Evolutionary conservation across 306 rosid genomes (phyloP).

Genomic region (Coriaria nepalensis): DNA sequence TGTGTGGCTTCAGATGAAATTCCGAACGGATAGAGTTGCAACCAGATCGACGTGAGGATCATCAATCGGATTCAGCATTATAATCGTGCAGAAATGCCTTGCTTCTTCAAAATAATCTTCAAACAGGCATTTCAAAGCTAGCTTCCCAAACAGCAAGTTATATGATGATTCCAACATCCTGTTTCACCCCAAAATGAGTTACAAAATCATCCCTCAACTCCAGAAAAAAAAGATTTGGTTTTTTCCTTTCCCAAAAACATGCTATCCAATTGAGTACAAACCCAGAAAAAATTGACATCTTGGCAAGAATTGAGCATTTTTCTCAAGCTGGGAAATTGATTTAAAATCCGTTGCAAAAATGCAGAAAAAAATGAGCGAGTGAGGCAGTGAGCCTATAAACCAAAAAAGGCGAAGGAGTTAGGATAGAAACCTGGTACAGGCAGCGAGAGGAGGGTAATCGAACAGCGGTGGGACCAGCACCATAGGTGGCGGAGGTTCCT

Average conservation of each 20-base stretch:
- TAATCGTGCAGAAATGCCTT: slow-evolving; percentile 48
- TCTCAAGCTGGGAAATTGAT: too few relatives aligned
- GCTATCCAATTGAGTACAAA: too few relatives aligned
- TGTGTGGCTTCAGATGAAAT: not conserved
- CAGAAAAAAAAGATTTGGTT: too few relatives aligned
- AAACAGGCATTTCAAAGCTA: slow-evolving; percentile 71
- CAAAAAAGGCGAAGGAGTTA: not conserved
- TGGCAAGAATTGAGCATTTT: not conserved
- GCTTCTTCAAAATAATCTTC: slow-evolving; percentile 70
- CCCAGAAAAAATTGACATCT: not conserved
- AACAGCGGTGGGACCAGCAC: slow-evolving; percentile 94
- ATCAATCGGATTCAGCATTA: slow-evolving; percentile 91
- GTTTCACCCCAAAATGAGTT: slow-evolving; percentile 16
- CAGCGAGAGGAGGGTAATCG: slow-evolving; percentile 91
- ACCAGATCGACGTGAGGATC: slow-evolving; percentile 92
- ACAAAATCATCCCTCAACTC: too few relatives aligned
- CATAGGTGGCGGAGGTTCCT: slow-evolving; percentile 66
- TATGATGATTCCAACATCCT: slow-evolving; percentile 90
- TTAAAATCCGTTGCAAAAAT: not conserved
- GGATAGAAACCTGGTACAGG: slow-evolving; percentile 53
- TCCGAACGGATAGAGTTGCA: slow-evolving; percentile 55
- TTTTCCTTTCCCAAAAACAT: too few relatives aligned
- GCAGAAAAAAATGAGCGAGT: not conserved
- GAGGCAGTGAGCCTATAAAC: not conserved
- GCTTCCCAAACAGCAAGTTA: slow-evolving; percentile 70